Percentiles rank a stretch among this genome's conserved stretches.
phyloP scores from a whole-genome alignment of 108 stramenopile species.

The Cyclotella baltica region DNA sequence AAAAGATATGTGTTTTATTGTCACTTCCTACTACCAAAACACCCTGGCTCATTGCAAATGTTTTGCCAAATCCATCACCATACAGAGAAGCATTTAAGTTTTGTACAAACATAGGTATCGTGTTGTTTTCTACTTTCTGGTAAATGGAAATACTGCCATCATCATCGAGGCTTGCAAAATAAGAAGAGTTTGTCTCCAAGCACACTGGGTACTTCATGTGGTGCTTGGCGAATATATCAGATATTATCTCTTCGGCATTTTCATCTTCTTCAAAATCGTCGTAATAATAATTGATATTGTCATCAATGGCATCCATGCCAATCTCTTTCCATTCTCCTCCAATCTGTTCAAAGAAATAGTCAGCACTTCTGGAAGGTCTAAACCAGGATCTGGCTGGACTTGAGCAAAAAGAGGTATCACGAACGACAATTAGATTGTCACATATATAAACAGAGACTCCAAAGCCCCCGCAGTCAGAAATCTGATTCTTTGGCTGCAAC shows the following conservation, averaged over 20 bases:
- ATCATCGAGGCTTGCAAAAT: conserved; percentile 3
- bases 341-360: conserved; percentile 2
- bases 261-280: background rate
- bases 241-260: background rate
- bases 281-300: background rate
- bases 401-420: background rate
- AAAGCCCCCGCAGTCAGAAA: background rate
- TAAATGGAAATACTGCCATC: conserved; percentile 21
- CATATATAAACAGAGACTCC: conserved; percentile 13
- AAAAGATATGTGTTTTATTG: conserved; percentile 34
- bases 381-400: background rate
- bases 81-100: conserved; percentile 25
- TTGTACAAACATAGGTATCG: conserved; percentile 9
- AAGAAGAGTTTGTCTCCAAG: background rate
- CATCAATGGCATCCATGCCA: conserved; percentile 11
- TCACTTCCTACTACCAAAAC: conserved; percentile 30
- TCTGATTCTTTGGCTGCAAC: background rate
- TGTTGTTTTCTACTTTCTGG: background rate
- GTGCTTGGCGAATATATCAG: background rate
- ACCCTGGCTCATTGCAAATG: conserved; percentile 15
- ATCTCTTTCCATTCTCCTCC: conserved; percentile 22
- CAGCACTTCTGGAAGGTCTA: conserved; percentile 1
- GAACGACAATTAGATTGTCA: conserved; percentile 5
- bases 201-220: conserved; percentile 3
- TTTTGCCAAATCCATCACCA: conserved; percentile 15